Evolutionary conservation across 78 protist genomes (phyloP).

Genomic region (Dictyostelium firmibasis): DNA sequence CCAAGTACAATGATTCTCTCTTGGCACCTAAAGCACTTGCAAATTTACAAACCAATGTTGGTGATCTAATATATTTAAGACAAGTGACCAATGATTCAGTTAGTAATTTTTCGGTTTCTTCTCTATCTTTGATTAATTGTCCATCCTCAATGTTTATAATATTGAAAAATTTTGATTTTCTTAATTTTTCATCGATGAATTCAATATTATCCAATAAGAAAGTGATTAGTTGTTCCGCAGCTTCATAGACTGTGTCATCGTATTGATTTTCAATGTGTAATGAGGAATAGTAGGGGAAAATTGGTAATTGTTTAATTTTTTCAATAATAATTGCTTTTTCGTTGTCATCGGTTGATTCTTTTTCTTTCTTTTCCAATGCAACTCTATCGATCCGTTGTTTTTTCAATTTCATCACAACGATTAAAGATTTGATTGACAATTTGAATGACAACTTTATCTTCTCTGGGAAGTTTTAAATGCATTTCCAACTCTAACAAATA

Average conservation of each 20-base stretch:
- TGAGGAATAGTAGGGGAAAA: slow-evolving; percentile 46
- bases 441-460: slow-evolving; percentile 37
- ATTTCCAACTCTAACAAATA: slow-evolving; percentile 46
- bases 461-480: slow-evolving; percentile 18
- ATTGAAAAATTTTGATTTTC: slow-evolving; percentile 46
- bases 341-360: background rate
- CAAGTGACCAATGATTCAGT: background rate
- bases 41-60: background rate
- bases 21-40: slow-evolving; percentile 5
- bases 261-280: background rate
- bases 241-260: slow-evolving; percentile 25
- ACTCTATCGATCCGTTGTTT: background rate
- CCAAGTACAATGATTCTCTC: slow-evolving; percentile 11
- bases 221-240: background rate
- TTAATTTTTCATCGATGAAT: slow-evolving; percentile 55
- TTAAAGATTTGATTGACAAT: slow-evolving; percentile 42
- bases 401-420: slow-evolving; percentile 48
- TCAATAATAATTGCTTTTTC: background rate
- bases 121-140: slow-evolving; percentile 19
- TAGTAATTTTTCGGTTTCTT: background rate
- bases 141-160: slow-evolving; percentile 7
- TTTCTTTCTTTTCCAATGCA: background rate
- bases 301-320: slow-evolving; percentile 7
- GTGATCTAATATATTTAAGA: background rate
- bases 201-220: background rate